Conservation (phyloP, 192 early-diverging fungal species). For the Coemansia sp. region DNA sequence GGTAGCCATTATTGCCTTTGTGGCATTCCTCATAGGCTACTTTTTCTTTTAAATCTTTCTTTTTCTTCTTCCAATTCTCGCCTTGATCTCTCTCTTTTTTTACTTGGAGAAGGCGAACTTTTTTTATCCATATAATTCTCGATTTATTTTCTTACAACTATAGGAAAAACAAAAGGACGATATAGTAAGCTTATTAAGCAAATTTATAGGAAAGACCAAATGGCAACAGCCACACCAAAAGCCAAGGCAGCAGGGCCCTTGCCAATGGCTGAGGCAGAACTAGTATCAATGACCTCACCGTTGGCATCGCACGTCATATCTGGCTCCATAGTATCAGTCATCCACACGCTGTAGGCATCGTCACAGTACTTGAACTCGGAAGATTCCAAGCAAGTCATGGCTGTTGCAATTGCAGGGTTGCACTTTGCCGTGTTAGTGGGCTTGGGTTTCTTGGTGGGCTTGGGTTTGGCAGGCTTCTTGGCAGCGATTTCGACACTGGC, state of each 20-base stretch:
- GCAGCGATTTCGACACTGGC: neutral
- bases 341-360: neutral
- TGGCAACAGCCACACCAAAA: neutral
- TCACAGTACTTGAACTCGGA: slow-evolving; percentile 5
- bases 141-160: neutral
- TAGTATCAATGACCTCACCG: neutral
- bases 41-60: slow-evolving; percentile 61
- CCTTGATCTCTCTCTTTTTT: neutral
- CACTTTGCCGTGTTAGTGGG: neutral
- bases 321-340: neutral
- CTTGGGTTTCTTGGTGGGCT: neutral
- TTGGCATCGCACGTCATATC: slow-evolving; percentile 4
- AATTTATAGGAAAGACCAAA: neutral
- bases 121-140: neutral
- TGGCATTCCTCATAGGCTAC: slow-evolving; percentile 65
- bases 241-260: neutral
- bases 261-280: neutral
- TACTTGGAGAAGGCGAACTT: neutral
- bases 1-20: slow-evolving; percentile 60
- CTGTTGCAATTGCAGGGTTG: neutral
- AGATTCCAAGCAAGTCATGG: neutral
- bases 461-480: neutral
- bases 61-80: neutral
- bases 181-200: neutral
- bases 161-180: neutral